Conservation (phyloP, 768 basidiomycete species). For the Tremella fuciformis region DNA sequence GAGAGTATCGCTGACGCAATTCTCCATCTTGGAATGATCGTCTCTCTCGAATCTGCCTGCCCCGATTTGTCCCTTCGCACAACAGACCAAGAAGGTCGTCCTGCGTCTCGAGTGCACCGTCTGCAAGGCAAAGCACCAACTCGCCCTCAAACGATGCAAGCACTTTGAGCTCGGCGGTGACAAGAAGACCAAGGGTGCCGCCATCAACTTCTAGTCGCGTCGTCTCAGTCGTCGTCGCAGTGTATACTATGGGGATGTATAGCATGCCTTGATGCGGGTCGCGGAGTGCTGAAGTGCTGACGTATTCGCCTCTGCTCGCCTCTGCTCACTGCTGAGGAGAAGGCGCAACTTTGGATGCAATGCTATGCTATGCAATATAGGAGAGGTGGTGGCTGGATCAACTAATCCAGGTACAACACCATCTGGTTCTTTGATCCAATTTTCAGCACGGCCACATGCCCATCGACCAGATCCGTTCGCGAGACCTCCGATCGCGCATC, state of each 20-base stretch:
- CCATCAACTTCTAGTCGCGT: conserved; percentile 29
- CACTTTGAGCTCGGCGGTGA: conserved; percentile 99
- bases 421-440: conserved; percentile 71
- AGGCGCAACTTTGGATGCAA: too few species aligned
- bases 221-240: too few species aligned
- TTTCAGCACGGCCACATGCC: conserved; percentile 63
- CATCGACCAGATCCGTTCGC: conserved; percentile 60
- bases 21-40: conserved; percentile 1
- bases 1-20: background rate
- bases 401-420: conserved; percentile 56
- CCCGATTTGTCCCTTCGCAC: background rate
- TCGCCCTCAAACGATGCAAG: conserved; percentile 97
- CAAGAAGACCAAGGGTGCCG: conserved; percentile 74
- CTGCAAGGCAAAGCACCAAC: conserved; percentile 98
- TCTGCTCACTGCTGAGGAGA: too few species aligned
- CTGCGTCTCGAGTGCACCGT: conserved; percentile 94
- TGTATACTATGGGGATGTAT: too few species aligned
- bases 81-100: conserved; percentile 92
- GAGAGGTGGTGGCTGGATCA: too few species aligned
- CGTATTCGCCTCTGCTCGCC: too few species aligned
- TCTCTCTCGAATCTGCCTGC: background rate
- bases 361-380: too few species aligned
- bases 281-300: too few species aligned
- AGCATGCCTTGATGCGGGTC: too few species aligned
- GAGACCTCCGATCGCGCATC: conserved; percentile 57